Conservation (phyloP, 2,329 filamentous ascomycete genomes). For the Clarireedia monteithiana region DNA sequence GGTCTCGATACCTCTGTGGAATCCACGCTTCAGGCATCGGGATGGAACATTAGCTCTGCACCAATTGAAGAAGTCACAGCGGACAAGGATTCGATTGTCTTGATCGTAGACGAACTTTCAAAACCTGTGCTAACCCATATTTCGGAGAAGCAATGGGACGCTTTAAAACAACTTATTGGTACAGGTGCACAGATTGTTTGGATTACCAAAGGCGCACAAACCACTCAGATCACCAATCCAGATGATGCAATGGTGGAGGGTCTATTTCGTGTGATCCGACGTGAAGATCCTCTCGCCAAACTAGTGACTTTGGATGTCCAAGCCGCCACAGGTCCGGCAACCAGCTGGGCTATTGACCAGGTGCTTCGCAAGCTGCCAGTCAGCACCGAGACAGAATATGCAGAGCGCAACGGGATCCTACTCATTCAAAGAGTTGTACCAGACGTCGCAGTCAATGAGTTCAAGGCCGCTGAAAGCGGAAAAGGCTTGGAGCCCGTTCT, state of each 20-base stretch:
- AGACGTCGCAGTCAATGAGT: constrained; percentile 13
- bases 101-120: neutral
- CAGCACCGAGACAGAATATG: constrained; percentile 25
- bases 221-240: constrained; percentile 24
- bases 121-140: constrained; percentile 3
- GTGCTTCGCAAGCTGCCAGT: neutral
- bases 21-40: neutral
- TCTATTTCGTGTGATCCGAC: constrained; percentile 25
- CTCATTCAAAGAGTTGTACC: constrained; percentile 23
- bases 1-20: neutral
- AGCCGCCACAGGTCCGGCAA: neutral
- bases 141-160: constrained; percentile 8
- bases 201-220: constrained; percentile 28
- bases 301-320: constrained; percentile 15
- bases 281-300: constrained; percentile 10
- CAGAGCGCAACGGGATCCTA: constrained; percentile 25
- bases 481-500: neutral
- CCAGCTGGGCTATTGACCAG: neutral
- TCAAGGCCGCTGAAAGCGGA: neutral
- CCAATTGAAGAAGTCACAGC: neutral
- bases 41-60: neutral
- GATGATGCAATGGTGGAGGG: constrained; percentile 28
- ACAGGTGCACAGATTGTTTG: constrained; percentile 24
- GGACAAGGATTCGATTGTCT: neutral
- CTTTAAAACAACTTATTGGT: constrained; percentile 5